Evolutionary conservation across 768 basidiomycete species (phyloP).

Genomic region (Plicaturopsis crispa): DNA sequence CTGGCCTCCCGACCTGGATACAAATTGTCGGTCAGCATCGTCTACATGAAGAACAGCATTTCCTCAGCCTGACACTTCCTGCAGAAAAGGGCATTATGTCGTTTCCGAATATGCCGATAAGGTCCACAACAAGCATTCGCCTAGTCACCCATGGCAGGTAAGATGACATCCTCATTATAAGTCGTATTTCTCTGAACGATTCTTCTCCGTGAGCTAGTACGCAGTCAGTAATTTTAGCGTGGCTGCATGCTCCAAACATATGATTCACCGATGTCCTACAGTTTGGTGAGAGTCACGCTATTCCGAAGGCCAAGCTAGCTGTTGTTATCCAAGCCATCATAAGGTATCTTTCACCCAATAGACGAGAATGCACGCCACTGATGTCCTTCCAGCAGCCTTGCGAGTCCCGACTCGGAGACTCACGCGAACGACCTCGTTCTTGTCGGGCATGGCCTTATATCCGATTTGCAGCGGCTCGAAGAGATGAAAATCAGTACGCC

Average conservation of each 20-base stretch:
- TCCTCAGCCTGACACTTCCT: slow-evolving; percentile 6
- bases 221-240: slow-evolving; percentile 39
- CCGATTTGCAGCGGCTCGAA: slow-evolving; percentile 55
- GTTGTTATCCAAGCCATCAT: slow-evolving; percentile 67
- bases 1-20: slow-evolving; percentile 74
- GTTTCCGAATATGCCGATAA: slow-evolving; percentile 64
- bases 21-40: slow-evolving; percentile 59
- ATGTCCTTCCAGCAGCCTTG: slow-evolving; percentile 46
- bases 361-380: background rate
- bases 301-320: slow-evolving; percentile 59
- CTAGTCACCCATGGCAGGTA: slow-evolving; percentile 71
- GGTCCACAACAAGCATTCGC: slow-evolving; percentile 50
- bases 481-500: slow-evolving; percentile 76
- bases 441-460: slow-evolving; percentile 53
- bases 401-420: slow-evolving; percentile 73
- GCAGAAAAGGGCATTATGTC: slow-evolving; percentile 62
- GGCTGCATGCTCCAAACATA: background rate
- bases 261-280: slow-evolving; percentile 19
- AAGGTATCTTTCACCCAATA: slow-evolving; percentile 34
- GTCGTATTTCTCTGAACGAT: slow-evolving; percentile 3
- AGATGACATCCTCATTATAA: slow-evolving; percentile 20
- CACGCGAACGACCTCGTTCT: slow-evolving; percentile 63
- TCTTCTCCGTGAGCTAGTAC: too few species aligned
- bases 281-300: slow-evolving; percentile 75
- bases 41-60: background rate